A percentile compares a stretch with the other conserved stretches of the same genome.
Conservation (phyloP, 2,329 filamentous ascomycete genomes). For the Penicillium aurantiogriseum region DNA sequence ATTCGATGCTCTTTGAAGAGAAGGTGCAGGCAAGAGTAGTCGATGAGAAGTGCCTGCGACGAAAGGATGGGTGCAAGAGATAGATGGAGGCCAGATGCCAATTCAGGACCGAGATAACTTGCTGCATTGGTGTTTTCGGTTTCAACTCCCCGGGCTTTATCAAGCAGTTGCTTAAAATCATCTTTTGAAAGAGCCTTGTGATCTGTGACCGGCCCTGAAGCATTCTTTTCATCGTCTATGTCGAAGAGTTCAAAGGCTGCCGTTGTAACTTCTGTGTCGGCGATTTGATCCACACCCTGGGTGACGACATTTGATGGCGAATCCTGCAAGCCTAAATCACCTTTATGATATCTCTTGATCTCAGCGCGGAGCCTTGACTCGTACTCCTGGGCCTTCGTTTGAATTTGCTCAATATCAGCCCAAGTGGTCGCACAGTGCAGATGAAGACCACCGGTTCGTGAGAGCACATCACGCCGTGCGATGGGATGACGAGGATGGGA, state of each 20-base stretch:
- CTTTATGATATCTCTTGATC: conserved; percentile 39
- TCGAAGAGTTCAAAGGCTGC: conserved; percentile 38
- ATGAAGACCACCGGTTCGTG: conserved; percentile 52
- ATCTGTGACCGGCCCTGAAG: conserved; percentile 27
- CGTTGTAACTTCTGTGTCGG: conserved; percentile 10
- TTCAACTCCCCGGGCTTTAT: conserved; percentile 23
- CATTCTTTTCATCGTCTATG: conserved; percentile 30
- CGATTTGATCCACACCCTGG: neutral
- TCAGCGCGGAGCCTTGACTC: conserved; percentile 38
- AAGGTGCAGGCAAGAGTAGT: conserved; percentile 70
- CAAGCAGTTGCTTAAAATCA: conserved; percentile 31
- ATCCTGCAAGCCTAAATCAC: conserved; percentile 27
- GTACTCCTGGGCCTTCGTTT: conserved; percentile 55
- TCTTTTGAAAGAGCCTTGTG: conserved; percentile 27
- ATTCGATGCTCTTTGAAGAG: conserved; percentile 74
- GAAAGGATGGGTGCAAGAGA: conserved; percentile 73
- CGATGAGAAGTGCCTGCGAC: conserved; percentile 73
- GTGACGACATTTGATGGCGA: neutral
- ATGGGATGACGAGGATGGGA: conserved; percentile 72
- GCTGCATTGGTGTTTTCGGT: conserved; percentile 11
- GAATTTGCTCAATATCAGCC: conserved; percentile 65
- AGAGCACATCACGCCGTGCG: conserved; percentile 52
- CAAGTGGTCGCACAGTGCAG: conserved; percentile 71
- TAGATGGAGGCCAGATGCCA: conserved; percentile 58
- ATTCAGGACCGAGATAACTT: conserved; percentile 38